Conservation (phyloP, 805 yeast genomes). For the Candida fluviatilis region DNA sequence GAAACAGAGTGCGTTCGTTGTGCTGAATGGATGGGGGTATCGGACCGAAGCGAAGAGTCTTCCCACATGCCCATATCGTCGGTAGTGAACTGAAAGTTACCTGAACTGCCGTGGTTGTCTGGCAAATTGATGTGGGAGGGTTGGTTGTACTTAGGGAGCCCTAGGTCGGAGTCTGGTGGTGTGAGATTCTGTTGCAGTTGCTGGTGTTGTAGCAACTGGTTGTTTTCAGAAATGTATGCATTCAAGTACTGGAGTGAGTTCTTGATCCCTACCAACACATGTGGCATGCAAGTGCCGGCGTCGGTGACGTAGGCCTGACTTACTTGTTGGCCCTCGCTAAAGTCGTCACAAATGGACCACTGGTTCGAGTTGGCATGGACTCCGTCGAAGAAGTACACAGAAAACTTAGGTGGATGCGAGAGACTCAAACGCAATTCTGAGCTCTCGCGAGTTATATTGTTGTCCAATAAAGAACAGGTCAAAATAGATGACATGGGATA, state of each 20-base stretch:
- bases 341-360: conserved; percentile 82
- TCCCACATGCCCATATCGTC: conserved; percentile 2
- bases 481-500: conserved; percentile 61
- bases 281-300: conserved; percentile 51
- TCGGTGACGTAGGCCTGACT: conserved; percentile 56
- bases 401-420: conserved; percentile 68
- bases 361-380: conserved; percentile 52
- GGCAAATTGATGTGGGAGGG: background rate
- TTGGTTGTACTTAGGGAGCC: background rate
- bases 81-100: conserved; percentile 1
- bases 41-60: conserved; percentile 2
- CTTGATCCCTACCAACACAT: conserved; percentile 57
- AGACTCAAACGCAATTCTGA: conserved; percentile 48
- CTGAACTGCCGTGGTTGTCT: conserved; percentile 2
- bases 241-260: conserved; percentile 50
- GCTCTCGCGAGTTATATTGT: conserved; percentile 35
- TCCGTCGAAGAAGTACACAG: conserved; percentile 65
- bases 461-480: conserved; percentile 54
- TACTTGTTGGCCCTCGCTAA: conserved; percentile 80
- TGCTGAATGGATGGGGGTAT: background rate
- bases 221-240: conserved; percentile 46
- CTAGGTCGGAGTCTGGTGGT: background rate
- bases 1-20: background rate
- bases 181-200: conserved; percentile 10
- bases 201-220: conserved; percentile 9